Conservation (phyloP, 345 rosid genomes). For the Gossypium raimondii region DNA sequence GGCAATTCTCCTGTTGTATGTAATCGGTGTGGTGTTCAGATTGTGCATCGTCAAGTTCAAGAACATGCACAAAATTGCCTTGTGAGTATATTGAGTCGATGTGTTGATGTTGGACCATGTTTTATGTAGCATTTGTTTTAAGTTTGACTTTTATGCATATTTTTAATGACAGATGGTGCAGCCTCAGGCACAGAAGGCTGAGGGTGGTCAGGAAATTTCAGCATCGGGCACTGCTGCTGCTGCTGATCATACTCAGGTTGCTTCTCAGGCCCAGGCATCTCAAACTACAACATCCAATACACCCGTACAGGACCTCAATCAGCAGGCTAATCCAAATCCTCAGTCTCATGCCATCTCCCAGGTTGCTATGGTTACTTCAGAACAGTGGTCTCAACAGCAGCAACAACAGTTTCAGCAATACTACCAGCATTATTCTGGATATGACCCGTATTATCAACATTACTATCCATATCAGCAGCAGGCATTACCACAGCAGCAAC, state of each 20-base stretch:
- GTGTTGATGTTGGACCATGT: not conserved
- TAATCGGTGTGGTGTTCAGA: slow-evolving; percentile 55
- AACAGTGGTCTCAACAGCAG: slow-evolving; percentile 57
- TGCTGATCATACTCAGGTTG: slow-evolving; percentile 34
- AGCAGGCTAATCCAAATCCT: slow-evolving; percentile 30
- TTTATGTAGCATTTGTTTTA: not conserved
- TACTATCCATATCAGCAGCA: slow-evolving; percentile 58
- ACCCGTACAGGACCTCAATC: slow-evolving; percentile 34
- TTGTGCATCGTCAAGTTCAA: slow-evolving; percentile 61
- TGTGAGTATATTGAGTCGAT: slow-evolving; percentile 43
- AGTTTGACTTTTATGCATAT: not conserved
- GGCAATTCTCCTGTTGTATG: slow-evolving; percentile 73
- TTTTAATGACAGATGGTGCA: slow-evolving; percentile 48
- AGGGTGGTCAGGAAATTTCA: slow-evolving; percentile 41
- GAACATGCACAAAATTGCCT: slow-evolving; percentile 77
- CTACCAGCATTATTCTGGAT: slow-evolving; percentile 62
- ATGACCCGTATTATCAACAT: slow-evolving; percentile 49
- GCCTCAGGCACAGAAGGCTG: slow-evolving; percentile 31
- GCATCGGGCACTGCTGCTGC: slow-evolving; percentile 26
- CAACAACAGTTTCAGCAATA: slow-evolving; percentile 49
- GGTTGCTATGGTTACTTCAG: slow-evolving; percentile 42
- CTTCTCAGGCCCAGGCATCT: slow-evolving; percentile 37
- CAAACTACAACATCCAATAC: slow-evolving; percentile 29
- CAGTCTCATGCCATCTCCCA: slow-evolving; percentile 36
- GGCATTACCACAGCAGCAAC: slow-evolving; percentile 33